Evolutionary conservation across 345 rosid genomes (phyloP).

Genomic region (Aethionema arabicum): DNA sequence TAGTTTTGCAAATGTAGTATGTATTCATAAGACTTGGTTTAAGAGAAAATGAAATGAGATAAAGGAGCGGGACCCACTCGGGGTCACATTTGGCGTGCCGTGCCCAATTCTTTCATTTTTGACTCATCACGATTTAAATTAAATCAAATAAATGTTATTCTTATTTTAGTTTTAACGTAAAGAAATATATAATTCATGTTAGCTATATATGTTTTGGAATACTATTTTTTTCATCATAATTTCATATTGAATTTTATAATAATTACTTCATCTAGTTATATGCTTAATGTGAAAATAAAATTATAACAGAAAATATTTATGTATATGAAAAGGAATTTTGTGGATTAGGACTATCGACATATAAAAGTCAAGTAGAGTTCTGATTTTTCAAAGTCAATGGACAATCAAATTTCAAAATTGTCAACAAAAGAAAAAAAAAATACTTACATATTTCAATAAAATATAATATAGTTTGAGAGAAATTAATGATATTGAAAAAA

Average conservation of each 20-base stretch:
- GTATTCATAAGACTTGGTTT: neutral
- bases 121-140: conserved; percentile 18
- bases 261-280: neutral
- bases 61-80: conserved; percentile 10
- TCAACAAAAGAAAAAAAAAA: neutral
- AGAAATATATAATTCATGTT: neutral
- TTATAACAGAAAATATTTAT: no score
- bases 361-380: conserved; percentile 29
- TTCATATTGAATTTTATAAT: conserved; percentile 1
- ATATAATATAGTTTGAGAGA: neutral
- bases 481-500: neutral
- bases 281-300: neutral
- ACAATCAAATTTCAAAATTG: neutral
- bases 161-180: conserved; percentile 8
- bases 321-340: neutral
- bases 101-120: conserved; percentile 33
- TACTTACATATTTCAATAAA: conserved; percentile 17
- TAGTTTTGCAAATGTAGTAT: neutral
- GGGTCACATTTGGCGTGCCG: conserved; percentile 40
- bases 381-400: conserved; percentile 37
- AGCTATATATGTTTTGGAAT: neutral
- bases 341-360: conserved; percentile 17
- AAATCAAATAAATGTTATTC: neutral
- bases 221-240: conserved; percentile 1
- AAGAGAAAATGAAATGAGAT: neutral